These are phyloP conservation scores for Geum urbanum DNA, from an alignment of 306 rosid genomes.

Conservation along the genomic window DNA sequence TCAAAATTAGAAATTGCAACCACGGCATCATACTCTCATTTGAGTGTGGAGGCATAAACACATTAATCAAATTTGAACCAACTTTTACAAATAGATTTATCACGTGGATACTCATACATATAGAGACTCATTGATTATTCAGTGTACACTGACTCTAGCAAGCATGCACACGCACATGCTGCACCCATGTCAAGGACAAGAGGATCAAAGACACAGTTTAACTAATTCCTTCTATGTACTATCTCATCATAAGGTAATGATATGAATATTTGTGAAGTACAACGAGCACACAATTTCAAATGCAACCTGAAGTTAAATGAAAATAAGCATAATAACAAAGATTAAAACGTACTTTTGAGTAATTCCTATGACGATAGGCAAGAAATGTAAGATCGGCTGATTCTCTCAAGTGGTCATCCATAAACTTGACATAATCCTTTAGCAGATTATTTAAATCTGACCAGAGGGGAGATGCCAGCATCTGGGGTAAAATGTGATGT, in stretches of 20 bases:
- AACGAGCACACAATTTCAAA: background rate
- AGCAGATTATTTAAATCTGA: slow-evolving; percentile 53
- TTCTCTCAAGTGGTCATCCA: slow-evolving; percentile 96
- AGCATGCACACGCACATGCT: background rate
- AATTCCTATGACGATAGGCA: slow-evolving; percentile 92
- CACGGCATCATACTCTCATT: background rate
- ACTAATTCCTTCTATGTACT: no score
- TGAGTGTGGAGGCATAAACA: background rate
- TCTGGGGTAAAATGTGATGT: slow-evolving; percentile 92
- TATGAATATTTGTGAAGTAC: background rate
- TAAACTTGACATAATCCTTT: slow-evolving; percentile 86
- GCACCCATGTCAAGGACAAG: no score
- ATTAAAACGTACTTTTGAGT: slow-evolving; percentile 66
- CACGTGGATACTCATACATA: background rate
- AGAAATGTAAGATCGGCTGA: slow-evolving; percentile 94
- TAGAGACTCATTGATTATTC: no score
- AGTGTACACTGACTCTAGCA: no score
- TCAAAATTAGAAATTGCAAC: background rate
- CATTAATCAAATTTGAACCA: background rate
- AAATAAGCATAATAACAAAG: background rate
- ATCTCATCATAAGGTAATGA: background rate
- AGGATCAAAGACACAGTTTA: background rate
- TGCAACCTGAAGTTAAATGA: background rate
- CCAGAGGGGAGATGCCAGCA: slow-evolving; percentile 89
- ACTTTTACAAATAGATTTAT: background rate